Base-by-base conservation (phyloP, 2,329 filamentous ascomycete genomes). In the Penicillium sumatraense region DNA sequence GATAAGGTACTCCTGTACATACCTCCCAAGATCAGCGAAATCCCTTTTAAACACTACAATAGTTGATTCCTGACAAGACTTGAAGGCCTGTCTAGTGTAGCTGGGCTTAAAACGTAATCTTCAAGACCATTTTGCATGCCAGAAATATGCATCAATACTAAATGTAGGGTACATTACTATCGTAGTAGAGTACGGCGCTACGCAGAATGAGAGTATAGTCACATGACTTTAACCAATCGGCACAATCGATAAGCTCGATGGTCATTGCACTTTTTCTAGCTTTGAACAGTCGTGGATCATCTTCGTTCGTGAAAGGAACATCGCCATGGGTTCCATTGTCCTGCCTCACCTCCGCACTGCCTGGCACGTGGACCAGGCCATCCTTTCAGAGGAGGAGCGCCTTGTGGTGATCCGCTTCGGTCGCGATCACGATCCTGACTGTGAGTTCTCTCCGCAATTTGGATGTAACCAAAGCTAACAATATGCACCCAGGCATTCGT, bases 311-410 rank as follows among this genome's bases (percentile, higher is more conserved):
- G 7, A 45, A 40, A 24, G 27, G 4, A 42, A 36, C n/a, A 10
- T 29, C 57, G 72, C 45, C 58, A 87, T 87, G 86, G 91, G 92
- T 67, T 96, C 92, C 68, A 90, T 97, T 60, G 90, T 96, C 47
- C 86, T 99, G 50, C 93, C 93, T 42, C 93, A 98, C 76, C 84
- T 99, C 44, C 85, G 86, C 66, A 93, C 90, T 38, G 95, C 91
- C 75, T 99, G 93, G 95, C 95, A 99, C 76, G 95, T 99, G 70
- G 95, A 98, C 81, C 93, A 98, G 78, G 92, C 93, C 61, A 97
- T 97, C 71, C 87, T 91, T 70, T 84, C 83, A 40, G 93, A 98
- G 78, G 91, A 96, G 72, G 93, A 98, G 71, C 89, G 93, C 46
- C 86, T 97, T 31, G 71, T 72, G 40, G 67, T 96, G 38, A 96